Evolutionary conservation across 179 eudicot genomes (phyloP).

Genomic region (Patellifolia procumbens): DNA sequence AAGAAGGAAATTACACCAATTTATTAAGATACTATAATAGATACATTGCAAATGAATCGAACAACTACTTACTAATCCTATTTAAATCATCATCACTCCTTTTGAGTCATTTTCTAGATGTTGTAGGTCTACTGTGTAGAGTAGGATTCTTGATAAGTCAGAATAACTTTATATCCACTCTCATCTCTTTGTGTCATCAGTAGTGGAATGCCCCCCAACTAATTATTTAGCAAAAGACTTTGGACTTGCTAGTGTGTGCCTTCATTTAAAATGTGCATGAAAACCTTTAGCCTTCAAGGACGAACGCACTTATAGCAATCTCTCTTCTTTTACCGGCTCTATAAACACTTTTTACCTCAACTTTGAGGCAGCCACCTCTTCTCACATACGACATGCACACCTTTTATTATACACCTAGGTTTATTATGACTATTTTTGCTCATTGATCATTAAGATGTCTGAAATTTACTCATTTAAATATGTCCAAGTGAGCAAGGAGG

Average conservation of each 20-base stretch:
- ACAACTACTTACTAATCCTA: too few species aligned
- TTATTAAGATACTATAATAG: constrained; percentile 4
- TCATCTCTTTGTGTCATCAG: not conserved
- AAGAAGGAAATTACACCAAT: too few species aligned
- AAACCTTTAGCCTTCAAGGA: not conserved
- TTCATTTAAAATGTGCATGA: not conserved
- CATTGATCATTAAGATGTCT: too few species aligned
- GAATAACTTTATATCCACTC: not conserved
- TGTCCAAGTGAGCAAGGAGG: too few species aligned
- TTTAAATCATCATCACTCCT: not conserved
- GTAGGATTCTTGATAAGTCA: constrained; percentile 4
- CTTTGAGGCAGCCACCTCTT: too few species aligned
- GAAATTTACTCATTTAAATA: too few species aligned
- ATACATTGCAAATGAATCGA: not conserved
- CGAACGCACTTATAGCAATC: not conserved
- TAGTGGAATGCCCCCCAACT: not conserved
- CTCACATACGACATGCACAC: too few species aligned
- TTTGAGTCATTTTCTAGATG: constrained; percentile 12
- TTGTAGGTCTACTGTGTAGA: not conserved
- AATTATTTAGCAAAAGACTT: not conserved
- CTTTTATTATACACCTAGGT: too few species aligned
- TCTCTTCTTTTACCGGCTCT: not conserved
- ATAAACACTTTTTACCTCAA: not conserved
- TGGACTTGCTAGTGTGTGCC: not conserved
- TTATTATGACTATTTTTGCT: too few species aligned